Percentiles rank a stretch among this genome's conserved stretches.
These are phyloP conservation scores for Leccinellum luteum DNA, from an alignment of 768 basidiomycete species.

Conservation along the genomic window DNA sequence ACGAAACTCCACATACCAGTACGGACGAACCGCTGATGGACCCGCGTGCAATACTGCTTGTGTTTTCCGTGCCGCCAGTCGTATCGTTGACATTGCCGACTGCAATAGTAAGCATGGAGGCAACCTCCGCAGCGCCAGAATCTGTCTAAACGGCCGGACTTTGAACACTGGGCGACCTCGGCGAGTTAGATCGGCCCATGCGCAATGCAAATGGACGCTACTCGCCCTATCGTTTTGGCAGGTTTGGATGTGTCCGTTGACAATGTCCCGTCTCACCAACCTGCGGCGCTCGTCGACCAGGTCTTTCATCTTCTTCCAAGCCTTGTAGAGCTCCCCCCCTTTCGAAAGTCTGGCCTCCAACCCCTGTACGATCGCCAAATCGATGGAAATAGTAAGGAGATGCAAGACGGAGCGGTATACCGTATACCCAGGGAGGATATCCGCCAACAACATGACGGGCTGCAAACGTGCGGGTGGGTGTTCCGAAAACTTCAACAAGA, in stretches of 20 bases:
- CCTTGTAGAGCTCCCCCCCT: conserved; percentile 18
- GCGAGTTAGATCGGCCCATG: not conserved
- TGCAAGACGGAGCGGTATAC: conserved; percentile 25
- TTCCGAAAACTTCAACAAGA: conserved; percentile 18
- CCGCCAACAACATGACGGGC: conserved; percentile 11
- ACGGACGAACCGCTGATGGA: conserved; percentile 20
- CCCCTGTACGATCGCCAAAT: conserved; percentile 2
- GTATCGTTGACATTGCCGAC: conserved; percentile 24
- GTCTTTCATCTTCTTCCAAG: conserved; percentile 21
- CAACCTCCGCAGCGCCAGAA: conserved; percentile 28
- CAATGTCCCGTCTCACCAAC: conserved; percentile 16
- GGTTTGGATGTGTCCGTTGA: conserved; percentile 21
- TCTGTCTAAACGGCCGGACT: conserved; percentile 8
- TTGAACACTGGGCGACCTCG: conserved; percentile 20
- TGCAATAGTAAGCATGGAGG: conserved; percentile 30
- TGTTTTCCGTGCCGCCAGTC: conserved; percentile 29
- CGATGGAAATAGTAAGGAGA: conserved; percentile 9
- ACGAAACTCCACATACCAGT: conserved; percentile 11
- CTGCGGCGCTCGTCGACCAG: conserved; percentile 18
- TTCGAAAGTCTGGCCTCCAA: conserved; percentile 14
- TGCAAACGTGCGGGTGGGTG: conserved; percentile 6
- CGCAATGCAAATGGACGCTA: not conserved
- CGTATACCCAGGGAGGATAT: conserved; percentile 23
- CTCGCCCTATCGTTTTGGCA: conserved; percentile 27
- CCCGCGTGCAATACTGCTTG: conserved; percentile 23